These are phyloP conservation scores for Hordeum vulgare DNA, from an alignment of 176 grass and related monocot species.

Conservation along the genomic window DNA sequence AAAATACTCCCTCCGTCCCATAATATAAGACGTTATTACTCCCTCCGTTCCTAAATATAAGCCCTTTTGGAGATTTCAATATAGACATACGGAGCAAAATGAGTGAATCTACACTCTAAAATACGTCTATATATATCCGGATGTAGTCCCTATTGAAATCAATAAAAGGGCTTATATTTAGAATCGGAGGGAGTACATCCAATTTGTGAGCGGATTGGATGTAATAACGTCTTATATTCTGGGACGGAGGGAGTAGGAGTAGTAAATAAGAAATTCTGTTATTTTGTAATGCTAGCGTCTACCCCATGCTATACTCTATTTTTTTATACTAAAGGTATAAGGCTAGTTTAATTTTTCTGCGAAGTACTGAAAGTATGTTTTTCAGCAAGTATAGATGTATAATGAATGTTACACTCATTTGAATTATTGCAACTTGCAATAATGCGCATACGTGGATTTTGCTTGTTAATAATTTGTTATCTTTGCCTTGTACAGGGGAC, in stretches of 20 bases:
- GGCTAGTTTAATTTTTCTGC: not conserved
- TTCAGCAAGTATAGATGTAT: not conserved
- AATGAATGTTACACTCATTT: not conserved
- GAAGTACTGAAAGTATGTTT: not conserved
- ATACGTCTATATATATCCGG: too few relatives aligned
- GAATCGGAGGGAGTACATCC: too few relatives aligned
- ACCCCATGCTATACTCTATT: not conserved
- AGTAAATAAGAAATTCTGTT: not conserved
- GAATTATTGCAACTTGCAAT: constrained; percentile 10
- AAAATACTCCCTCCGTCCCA: not conserved
- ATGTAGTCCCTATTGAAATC: too few relatives aligned
- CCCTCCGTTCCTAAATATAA: too few relatives aligned
- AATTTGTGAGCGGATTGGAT: too few relatives aligned
- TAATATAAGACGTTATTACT: too few relatives aligned
- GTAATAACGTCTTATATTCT: too few relatives aligned
- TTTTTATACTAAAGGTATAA: constrained; percentile 16
- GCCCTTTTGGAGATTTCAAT: too few relatives aligned
- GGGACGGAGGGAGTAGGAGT: too few relatives aligned
- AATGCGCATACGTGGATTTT: not conserved
- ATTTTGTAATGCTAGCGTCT: not conserved
- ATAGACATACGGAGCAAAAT: too few relatives aligned
- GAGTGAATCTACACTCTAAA: too few relatives aligned
- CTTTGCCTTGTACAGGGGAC: constrained; percentile 47
- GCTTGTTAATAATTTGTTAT: constrained; percentile 33
- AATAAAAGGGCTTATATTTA: too few relatives aligned